phyloP scores from a whole-genome alignment of 1,284 basidiomycete species.

The Rhodotorula sp. region DNA sequence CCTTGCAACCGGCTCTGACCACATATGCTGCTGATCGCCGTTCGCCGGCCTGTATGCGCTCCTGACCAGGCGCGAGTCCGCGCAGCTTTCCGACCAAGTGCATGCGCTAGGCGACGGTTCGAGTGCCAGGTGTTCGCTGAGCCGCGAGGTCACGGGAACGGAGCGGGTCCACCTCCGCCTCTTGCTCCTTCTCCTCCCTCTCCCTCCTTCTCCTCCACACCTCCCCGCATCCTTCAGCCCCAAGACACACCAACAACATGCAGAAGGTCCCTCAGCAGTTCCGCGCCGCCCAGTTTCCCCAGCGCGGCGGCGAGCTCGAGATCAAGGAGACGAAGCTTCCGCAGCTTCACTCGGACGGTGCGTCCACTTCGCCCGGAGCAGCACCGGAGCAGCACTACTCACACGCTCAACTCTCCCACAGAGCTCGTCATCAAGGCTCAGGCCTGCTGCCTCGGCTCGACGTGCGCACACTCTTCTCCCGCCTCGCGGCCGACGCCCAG shows the following conservation, averaged over 20 bases:
- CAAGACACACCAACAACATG: background rate
- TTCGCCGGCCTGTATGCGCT: too few relatives aligned
- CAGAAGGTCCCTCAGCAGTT: background rate
- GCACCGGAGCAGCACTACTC: background rate
- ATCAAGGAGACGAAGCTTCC: conserved; percentile 1
- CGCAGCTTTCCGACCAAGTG: too few relatives aligned
- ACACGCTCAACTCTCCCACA: background rate
- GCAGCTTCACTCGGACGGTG: conserved; percentile 4
- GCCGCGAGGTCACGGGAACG: too few relatives aligned
- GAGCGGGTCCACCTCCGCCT: too few relatives aligned
- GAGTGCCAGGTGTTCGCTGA: too few relatives aligned
- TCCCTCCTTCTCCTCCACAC: too few relatives aligned
- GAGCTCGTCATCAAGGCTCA: conserved; percentile 23
- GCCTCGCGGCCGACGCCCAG: background rate
- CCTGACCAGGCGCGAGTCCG: too few relatives aligned
- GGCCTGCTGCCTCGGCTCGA: conserved; percentile 10
- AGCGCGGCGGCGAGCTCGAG: conserved; percentile 14
- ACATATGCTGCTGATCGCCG: too few relatives aligned
- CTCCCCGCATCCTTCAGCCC: too few relatives aligned
- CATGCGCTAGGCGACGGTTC: too few relatives aligned
- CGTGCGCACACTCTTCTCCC: conserved; percentile 1
- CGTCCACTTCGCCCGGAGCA: background rate
- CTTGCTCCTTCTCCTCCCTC: too few relatives aligned
- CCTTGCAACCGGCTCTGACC: too few relatives aligned
- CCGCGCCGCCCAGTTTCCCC: conserved; percentile 4